phyloP scores from a whole-genome alignment of 176 grass and related monocot species.

The Echinochloa phyllopogon region DNA sequence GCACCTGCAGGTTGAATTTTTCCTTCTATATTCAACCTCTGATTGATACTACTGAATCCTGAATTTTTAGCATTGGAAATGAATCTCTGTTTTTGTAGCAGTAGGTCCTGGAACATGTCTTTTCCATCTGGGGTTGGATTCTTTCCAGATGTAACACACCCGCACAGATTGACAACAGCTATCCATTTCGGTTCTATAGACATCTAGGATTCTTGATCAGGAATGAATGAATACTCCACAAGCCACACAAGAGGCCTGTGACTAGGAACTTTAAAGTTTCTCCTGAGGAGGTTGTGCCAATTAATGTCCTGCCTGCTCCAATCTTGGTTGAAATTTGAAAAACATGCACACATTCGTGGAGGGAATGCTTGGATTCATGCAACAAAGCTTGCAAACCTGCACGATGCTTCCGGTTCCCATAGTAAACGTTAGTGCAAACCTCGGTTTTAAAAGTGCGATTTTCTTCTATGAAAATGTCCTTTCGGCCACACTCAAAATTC shows the following conservation, averaged over 20 bases:
- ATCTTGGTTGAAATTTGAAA: background rate
- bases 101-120: background rate
- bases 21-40: background rate
- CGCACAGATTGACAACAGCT: conserved; percentile 4
- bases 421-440: background rate
- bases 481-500: conserved; percentile 17
- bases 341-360: background rate
- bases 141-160: background rate
- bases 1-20: too few relatives aligned
- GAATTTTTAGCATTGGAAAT: background rate
- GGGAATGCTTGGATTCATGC: background rate
- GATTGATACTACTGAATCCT: background rate
- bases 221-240: conserved; percentile 30
- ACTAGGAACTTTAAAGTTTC: background rate
- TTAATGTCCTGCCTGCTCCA: conserved; percentile 20
- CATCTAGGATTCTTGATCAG: background rate
- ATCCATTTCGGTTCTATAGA: background rate
- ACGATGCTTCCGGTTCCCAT: background rate
- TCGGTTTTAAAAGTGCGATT: background rate
- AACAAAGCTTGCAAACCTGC: background rate
- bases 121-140: background rate
- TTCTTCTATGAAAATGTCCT: background rate
- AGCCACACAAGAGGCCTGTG: conserved; percentile 33
- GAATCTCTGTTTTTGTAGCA: background rate
- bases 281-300: background rate